Evolutionary conservation across 208 protist genomes (phyloP), one percentile per base, ranked within the genome.

Genomic region (Porcisia hertigi): DNA sequence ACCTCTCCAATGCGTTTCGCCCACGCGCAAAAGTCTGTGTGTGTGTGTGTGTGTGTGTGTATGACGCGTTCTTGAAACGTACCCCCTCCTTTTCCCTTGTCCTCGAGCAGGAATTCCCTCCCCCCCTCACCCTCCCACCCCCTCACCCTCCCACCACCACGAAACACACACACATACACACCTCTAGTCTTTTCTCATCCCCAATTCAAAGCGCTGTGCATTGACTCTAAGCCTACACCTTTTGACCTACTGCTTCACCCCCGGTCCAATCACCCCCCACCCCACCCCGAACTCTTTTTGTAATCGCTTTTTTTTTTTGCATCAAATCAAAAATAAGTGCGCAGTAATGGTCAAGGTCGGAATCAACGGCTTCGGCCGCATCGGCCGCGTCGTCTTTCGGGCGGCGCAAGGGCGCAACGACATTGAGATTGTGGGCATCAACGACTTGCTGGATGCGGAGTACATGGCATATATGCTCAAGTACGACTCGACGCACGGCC

Each of bases 301-400:
- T 58, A 6, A 30, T 34, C 25, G 1, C 3, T 62, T 25, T 62
- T 34, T 2, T 41, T 34, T 8, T 36, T 11, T 34, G 16, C 58
- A 62, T 5, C 9, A n/a, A 65, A 45, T 11, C 34, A 41, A 65
- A 0, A 76, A 75, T 43, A 45, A 47, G 25, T 12, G 23, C 11
- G 2, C 8, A 23, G n/a, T 0, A 53, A 75, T 73, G 79, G 83
- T 95, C 72, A 92, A 94, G 77, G 79, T 99, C 67, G 98, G 97
- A 73, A 99, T 99, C 85, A 99, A 99, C 88, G 98, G 98, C 64
- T 99, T 99, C 80, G 99, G 98, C 78, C 93, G 98, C 78, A 99
- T 99, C 84, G 99, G 98, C 71, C 93, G 98, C 73, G 85, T 99
- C 62, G 98, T 99, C 49, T 92, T 98, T 75, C 69, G 76, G 18